phyloP scores from a whole-genome alignment of 2,329 filamentous ascomycete species.

The Fusarium xylarioides region DNA sequence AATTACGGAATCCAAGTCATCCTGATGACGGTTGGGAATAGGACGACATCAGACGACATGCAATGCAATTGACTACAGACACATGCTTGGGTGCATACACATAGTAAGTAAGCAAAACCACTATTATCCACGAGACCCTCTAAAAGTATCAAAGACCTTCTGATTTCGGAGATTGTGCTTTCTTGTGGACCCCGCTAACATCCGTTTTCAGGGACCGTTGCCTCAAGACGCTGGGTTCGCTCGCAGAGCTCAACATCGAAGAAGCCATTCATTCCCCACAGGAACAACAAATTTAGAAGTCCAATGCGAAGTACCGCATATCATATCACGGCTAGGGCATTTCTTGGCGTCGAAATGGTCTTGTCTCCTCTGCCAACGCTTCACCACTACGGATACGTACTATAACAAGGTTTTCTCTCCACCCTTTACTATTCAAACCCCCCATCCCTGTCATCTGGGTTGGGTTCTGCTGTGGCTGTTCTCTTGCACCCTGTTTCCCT shows the following conservation, averaged over 20 bases:
- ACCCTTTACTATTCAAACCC: conserved; percentile 14
- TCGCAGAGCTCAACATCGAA: not conserved
- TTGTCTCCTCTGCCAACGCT: conserved; percentile 8
- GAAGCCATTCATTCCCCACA: conserved; percentile 19
- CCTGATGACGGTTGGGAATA: not conserved
- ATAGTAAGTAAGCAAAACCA: not conserved
- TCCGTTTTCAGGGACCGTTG: conserved; percentile 16
- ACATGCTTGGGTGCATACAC: not conserved
- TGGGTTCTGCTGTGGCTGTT: conserved; percentile 31
- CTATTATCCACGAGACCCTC: not conserved
- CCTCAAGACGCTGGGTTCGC: conserved; percentile 1
- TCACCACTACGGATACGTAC: conserved; percentile 1
- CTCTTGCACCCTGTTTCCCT: conserved; percentile 30
- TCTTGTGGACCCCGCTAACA: conserved; percentile 7
- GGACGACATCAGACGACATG: not conserved
- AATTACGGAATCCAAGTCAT: not conserved
- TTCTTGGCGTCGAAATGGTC: conserved; percentile 31
- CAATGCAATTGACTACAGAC: not conserved
- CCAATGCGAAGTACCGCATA: conserved; percentile 24
- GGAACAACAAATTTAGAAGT: conserved; percentile 15
- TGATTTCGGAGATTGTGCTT: conserved; percentile 23
- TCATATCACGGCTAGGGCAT: conserved; percentile 22
- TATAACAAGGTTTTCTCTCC: conserved; percentile 3
- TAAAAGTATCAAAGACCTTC: conserved; percentile 6
- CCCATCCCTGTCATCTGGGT: not conserved